A percentile compares a stretch with the other conserved stretches of the same genome.
Conservation (phyloP, 768 basidiomycete genomes). For the Phaeolepiota aurea region DNA sequence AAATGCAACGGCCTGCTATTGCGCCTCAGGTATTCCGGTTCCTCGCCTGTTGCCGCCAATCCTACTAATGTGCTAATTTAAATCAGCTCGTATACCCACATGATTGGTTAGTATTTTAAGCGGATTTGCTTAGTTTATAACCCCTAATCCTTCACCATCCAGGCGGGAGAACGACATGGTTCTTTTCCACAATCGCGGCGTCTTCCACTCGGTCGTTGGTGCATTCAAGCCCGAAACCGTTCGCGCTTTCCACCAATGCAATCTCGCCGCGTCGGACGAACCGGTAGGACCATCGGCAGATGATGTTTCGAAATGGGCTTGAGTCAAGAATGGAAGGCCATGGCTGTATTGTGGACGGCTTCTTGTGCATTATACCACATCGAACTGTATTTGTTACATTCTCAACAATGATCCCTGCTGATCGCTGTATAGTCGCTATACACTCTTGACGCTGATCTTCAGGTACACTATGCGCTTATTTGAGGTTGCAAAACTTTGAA, state of each 20-base stretch:
- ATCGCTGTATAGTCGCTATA: too few relatives aligned
- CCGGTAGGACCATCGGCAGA: constrained; percentile 61
- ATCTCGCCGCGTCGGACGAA: constrained; percentile 73
- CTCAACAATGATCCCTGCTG: too few relatives aligned
- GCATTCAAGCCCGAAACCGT: constrained; percentile 62
- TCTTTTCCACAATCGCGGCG: constrained; percentile 81
- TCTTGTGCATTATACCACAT: too few relatives aligned
- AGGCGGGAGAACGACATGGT: constrained; percentile 60
- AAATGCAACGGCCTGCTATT: constrained; percentile 86
- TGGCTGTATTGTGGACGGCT: too few relatives aligned
- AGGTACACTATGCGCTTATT: too few relatives aligned
- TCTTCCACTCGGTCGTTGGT: constrained; percentile 76
- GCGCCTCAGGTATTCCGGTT: constrained; percentile 68
- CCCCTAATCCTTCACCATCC: constrained; percentile 1
- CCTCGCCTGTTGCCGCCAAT: too few relatives aligned
- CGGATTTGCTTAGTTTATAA: background rate
- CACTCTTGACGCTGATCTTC: too few relatives aligned
- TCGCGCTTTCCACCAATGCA: constrained; percentile 79
- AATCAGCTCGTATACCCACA: constrained; percentile 76
- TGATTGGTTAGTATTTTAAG: constrained; percentile 50
- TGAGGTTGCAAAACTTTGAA: too few relatives aligned
- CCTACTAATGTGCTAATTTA: background rate
- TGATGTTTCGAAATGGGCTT: constrained; percentile 57
- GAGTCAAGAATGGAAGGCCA: too few relatives aligned
- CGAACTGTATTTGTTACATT: too few relatives aligned